phyloP scores from a whole-genome alignment of 2,329 filamentous ascomycete genomes.

The Cyphellophora europaea region DNA sequence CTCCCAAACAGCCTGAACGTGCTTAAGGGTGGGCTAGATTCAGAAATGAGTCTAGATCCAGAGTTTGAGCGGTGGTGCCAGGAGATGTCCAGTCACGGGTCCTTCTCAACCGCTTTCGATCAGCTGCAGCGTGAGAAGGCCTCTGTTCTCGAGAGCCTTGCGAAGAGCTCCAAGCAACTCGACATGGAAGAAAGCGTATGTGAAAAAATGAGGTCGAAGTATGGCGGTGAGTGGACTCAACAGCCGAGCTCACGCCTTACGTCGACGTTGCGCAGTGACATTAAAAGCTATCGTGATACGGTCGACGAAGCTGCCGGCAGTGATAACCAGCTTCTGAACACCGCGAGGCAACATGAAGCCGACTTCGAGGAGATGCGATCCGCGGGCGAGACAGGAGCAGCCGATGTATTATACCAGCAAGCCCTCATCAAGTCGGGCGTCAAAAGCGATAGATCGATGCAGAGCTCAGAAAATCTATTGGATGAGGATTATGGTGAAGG shows the following conservation, averaged over 20 bases:
- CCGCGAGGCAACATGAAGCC: conserved; percentile 72
- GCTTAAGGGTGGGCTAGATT: conserved; percentile 84
- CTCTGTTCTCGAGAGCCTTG: conserved; percentile 60
- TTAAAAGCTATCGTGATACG: conserved; percentile 78
- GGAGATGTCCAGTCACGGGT: conserved; percentile 77
- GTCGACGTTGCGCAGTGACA: conserved; percentile 74
- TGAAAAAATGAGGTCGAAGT: conserved; percentile 98
- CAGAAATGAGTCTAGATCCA: conserved; percentile 77
- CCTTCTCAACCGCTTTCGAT: conserved; percentile 71
- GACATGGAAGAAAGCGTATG: conserved; percentile 97
- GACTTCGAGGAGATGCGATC: conserved; percentile 94
- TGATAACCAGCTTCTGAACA: conserved; percentile 72
- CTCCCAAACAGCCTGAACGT: conserved; percentile 83
- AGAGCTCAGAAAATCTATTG: conserved; percentile 67
- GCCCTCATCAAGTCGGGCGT: conserved; percentile 72
- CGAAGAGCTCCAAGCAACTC: conserved; percentile 74
- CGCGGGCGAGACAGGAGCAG: conserved; percentile 76
- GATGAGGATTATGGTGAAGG: conserved; percentile 85
- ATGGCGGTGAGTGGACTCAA: conserved; percentile 91
- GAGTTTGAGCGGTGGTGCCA: conserved; percentile 93
- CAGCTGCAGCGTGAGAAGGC: conserved; percentile 68
- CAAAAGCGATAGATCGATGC: conserved; percentile 47
- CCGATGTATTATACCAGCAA: conserved; percentile 79
- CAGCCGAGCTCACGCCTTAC: conserved; percentile 89
- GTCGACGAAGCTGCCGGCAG: conserved; percentile 82